A percentile compares a stretch with the other conserved stretches of the same genome.
Conservation (phyloP, 257 asterid species). For the Vinca minor region DNA sequence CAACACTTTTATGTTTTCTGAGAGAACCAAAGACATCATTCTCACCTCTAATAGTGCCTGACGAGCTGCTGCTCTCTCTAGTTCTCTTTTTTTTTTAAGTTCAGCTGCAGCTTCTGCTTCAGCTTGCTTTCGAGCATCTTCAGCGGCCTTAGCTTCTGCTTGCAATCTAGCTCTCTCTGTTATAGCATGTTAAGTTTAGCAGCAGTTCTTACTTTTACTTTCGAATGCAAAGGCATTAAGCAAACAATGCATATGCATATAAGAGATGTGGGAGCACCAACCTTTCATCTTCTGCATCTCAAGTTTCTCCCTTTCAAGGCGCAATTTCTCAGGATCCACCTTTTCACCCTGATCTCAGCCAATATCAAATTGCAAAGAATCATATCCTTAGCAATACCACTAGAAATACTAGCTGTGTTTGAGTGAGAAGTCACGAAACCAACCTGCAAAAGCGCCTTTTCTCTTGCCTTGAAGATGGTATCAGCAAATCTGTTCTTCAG, state of each 20-base stretch:
- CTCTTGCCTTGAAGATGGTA: constrained; percentile 82
- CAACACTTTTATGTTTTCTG: background rate
- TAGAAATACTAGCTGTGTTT: background rate
- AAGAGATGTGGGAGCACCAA: constrained; percentile 3
- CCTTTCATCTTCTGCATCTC: constrained; percentile 80
- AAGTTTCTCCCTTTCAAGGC: constrained; percentile 76
- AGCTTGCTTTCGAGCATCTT: constrained; percentile 67
- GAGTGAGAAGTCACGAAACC: constrained; percentile 4
- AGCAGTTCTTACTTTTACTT: background rate
- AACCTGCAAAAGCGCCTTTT: constrained; percentile 75
- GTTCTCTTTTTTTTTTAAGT: constrained; percentile 54
- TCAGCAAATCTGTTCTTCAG: constrained; percentile 71
- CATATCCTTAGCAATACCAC: background rate
- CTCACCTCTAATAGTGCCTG: constrained; percentile 69
- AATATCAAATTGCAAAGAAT: background rate
- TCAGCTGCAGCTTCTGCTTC: constrained; percentile 82
- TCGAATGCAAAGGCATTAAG: background rate
- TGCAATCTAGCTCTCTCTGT: constrained; percentile 84
- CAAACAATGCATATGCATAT: background rate
- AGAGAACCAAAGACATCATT: background rate
- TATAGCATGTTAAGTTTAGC: background rate
- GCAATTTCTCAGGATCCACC: constrained; percentile 65
- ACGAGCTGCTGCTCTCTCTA: constrained; percentile 80
- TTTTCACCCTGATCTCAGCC: constrained; percentile 44
- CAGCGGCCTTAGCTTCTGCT: constrained; percentile 92